Evolutionary conservation across 148 eudicot genomes (phyloP).

Genomic region (Camellia lanceoleosa): DNA sequence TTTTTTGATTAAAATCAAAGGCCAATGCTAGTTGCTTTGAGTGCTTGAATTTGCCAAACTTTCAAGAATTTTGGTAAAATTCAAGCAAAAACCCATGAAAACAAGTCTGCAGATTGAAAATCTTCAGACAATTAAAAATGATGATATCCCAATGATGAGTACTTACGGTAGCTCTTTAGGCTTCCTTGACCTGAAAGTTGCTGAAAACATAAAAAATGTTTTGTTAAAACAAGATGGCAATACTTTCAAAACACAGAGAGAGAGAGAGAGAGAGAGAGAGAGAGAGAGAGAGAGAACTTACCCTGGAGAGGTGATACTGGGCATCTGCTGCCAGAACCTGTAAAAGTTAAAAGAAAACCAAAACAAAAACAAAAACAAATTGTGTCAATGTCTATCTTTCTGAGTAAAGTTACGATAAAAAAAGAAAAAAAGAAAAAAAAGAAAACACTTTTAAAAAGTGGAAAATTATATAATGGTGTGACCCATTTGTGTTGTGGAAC

Average conservation of each 20-base stretch:
- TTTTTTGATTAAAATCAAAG: too few species aligned
- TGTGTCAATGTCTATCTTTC: too few species aligned
- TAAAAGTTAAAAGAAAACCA: not conserved
- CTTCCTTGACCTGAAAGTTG: constrained; percentile 15
- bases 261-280: constrained; percentile 8
- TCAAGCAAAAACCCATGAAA: not conserved
- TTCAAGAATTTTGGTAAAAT: not conserved
- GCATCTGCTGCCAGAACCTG: constrained; percentile 2
- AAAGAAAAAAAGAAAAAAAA: too few species aligned
- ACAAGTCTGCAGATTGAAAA: not conserved
- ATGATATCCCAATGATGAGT: not conserved
- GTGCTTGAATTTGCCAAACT: not conserved
- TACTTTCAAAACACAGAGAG: not conserved
- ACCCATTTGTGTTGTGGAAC: not conserved
- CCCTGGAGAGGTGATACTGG: not conserved
- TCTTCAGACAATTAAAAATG: not conserved
- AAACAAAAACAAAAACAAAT: not conserved
- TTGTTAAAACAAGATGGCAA: not conserved
- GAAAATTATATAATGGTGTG: not conserved
- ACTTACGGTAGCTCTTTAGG: constrained; percentile 21
- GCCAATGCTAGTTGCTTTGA: not conserved
- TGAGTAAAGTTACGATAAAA: too few species aligned
- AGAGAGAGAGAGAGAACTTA: not conserved
- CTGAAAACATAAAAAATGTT: not conserved
- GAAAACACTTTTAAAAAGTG: not conserved